Evolutionary conservation across 495 filamentous ascomycete species (phyloP), one percentile per base, ranked within the genome.

Genomic region (Lasiosphaeris hirsuta): DNA sequence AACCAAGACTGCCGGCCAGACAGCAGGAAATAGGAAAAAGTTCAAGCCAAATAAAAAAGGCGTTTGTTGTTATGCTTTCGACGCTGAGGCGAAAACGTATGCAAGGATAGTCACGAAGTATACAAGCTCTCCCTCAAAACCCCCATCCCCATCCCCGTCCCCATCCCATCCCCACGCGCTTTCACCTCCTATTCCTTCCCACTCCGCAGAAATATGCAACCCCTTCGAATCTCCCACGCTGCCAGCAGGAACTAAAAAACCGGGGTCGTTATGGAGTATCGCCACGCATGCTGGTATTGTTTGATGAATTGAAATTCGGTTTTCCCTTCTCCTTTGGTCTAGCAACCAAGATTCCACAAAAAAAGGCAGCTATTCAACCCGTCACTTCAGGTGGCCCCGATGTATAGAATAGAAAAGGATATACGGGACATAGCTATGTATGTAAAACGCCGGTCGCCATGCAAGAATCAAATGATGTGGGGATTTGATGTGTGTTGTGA

Each of bases 381-480:
- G 23, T 30, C 23, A 30, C 23, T 30, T 30, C 23, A 30, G 5
- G 23, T 30, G 23, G 23, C 23, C 23, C 23, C 23, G 5, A 30
- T 30, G 23, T 30, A 30, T 30, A 30, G 23, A 30, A 30, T 30
- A 2, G 23, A 47, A 47, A 10, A 7, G 2, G 13, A 19, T 6
- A 8, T 47, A 19, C n/a, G 42, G 39, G 14, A 15, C 10, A 41
- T 30, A 30, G 23, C 23, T 30, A 30, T 30, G 23, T 30, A 30
- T 30, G 23, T 40, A 48, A 56, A 60, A 61, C 58, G 50, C 57
- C 63, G 50, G 44, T 63, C 61, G 59, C 61, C 56, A 65, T 58
- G 55, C 55, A 60, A 57, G 52, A 62, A 63, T 52, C 54, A 37
- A 65, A 61, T 37, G 5, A 19, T 14, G 23, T 5, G 23, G 23